phyloP scores from a whole-genome alignment of 805 yeast species.

The Teunomyces barrocoloradensis region DNA sequence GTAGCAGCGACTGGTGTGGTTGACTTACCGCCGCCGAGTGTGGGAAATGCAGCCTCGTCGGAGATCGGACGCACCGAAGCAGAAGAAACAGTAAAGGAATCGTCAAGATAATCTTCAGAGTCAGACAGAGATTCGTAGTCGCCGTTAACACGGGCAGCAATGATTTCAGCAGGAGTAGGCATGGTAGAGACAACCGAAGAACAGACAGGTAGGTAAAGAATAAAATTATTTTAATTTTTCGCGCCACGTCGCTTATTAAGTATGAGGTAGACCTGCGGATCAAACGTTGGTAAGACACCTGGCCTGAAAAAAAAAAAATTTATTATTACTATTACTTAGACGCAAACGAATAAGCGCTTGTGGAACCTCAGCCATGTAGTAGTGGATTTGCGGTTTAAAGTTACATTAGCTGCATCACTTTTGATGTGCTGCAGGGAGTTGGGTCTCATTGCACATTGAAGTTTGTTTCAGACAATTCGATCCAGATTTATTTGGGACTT shows the following conservation, averaged over 20 bases:
- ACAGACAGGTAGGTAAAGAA: conserved; percentile 4
- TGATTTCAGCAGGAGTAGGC: conserved; percentile 49
- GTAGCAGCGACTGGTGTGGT: conserved; percentile 26
- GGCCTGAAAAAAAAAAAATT: background rate
- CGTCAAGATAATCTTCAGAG: conserved; percentile 12
- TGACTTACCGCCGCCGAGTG: conserved; percentile 53
- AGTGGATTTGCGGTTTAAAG: no score
- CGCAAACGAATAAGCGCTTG: no score
- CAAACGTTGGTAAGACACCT: background rate
- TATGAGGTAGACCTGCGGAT: background rate
- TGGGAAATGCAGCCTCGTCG: conserved; percentile 62
- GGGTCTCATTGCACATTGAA: no score
- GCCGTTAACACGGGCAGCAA: conserved; percentile 44
- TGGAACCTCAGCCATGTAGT: no score
- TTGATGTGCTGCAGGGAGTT: no score
- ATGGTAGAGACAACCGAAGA: conserved; percentile 17
- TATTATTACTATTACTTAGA: no score
- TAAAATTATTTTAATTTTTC: background rate
- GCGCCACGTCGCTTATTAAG: background rate
- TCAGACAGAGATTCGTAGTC: conserved; percentile 15
- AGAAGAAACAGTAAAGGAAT: conserved; percentile 7
- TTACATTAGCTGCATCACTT: no score
- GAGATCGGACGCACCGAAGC: conserved; percentile 32
- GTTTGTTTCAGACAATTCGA: no score
- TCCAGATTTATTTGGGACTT: no score